Evolutionary conservation across 768 basidiomycete genomes (phyloP).

Genomic region (Psilocybe azurescens): DNA sequence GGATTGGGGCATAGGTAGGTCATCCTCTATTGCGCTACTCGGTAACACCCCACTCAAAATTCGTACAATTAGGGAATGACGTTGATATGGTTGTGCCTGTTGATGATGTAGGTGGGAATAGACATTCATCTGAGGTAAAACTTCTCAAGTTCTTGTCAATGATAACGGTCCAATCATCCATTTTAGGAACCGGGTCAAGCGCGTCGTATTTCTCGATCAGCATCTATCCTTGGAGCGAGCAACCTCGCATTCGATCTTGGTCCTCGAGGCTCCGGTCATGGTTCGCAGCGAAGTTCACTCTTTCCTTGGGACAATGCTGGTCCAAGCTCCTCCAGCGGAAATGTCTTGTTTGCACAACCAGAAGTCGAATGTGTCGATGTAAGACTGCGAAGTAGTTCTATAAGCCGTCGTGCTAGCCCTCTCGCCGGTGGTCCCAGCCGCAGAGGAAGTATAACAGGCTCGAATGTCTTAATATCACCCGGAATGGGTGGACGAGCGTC

Average conservation of each 20-base stretch:
- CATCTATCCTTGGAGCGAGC: conserved; percentile 50
- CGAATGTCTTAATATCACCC: conserved; percentile 56
- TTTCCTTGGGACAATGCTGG: conserved; percentile 90
- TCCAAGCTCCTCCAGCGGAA: conserved; percentile 61
- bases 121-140: conserved; percentile 64
- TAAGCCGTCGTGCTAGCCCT: conserved; percentile 64
- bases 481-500: conserved; percentile 45
- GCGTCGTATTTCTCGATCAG: conserved; percentile 69
- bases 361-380: conserved; percentile 55
- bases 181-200: conserved; percentile 85
- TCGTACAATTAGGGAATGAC: conserved; percentile 17
- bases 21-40: background rate
- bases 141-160: background rate
- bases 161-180: background rate
- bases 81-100: conserved; percentile 19
- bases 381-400: conserved; percentile 56
- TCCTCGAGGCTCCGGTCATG: conserved; percentile 41
- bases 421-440: conserved; percentile 48
- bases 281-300: conserved; percentile 70
- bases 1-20: conserved; percentile 17
- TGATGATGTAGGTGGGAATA: conserved; percentile 17
- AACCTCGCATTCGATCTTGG: conserved; percentile 53
- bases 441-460: conserved; percentile 42
- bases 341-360: conserved; percentile 34
- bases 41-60: background rate